Evolutionary conservation across 305 asterid species (phyloP), one percentile per base, ranked within the genome.

Genomic region (Solanum hybrid): DNA sequence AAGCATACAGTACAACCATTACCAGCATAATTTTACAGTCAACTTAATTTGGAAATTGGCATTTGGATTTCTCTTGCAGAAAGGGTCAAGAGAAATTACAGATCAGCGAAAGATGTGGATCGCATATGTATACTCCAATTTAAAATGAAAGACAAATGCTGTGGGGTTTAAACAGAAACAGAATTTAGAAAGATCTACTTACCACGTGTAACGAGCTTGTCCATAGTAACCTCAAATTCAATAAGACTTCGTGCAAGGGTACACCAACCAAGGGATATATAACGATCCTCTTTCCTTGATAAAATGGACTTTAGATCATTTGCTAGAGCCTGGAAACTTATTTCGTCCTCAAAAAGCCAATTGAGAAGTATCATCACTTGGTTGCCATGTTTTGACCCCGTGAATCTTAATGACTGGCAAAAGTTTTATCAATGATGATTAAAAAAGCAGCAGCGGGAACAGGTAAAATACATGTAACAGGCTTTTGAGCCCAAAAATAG

Each of bases 241-340:
- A 97, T 36, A 80, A 97, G 94, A 89, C 92, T 89, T 60, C 96
- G 99, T 71, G 95, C 95, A 92, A 97, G 95, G 69, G 92, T 91
- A 92, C 99, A 97, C 99, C 99, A 97, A 37, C 99, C 98, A 51
- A 97, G 93, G 90, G 95, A 94, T 92, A 96, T 90, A 93, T 94
- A 93, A 56, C 87, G 96, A 91, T 97, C 99, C 91, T 95, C 94
- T 91, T 92, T 96, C 90, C 96, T 93, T 9, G 89, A 92, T 86
- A 96, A 88, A 82, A 96, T 93, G 89, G 89, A 93, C 2, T 95
- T 90, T 56, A 94, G 88, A 87, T 94, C 92, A 88, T 91, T 90
- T 90, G 94, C 89, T 32, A 93, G 89, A 87, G 92, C 92, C 89
- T 92, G 93, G 90, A 94, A 93, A 91, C 94, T 88, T 85, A 91